Evolutionary conservation across 306 rosid genomes (phyloP).

Genomic region (Trifolium dubium): DNA sequence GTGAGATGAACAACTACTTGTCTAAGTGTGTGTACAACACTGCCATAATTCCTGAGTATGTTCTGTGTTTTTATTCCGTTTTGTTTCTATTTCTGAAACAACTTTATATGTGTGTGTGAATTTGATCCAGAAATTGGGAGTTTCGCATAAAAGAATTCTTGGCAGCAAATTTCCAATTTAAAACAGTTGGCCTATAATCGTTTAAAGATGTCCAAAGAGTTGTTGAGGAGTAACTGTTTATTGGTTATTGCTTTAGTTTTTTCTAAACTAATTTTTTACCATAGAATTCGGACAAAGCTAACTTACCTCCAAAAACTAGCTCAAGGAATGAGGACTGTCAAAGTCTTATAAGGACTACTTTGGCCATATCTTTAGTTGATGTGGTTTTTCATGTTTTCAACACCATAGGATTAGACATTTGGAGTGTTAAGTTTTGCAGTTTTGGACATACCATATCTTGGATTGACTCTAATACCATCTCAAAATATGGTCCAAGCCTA

Average conservation of each 20-base stretch:
- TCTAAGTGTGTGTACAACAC: not conserved
- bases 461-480: not conserved
- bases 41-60: not conserved
- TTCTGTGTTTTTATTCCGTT: not conserved
- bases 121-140: not conserved
- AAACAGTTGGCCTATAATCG: not conserved
- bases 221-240: not conserved
- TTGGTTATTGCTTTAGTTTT: constrained; percentile 1
- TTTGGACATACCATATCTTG: not conserved
- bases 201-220: constrained; percentile 24
- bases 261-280: not conserved
- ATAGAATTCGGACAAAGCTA: not conserved
- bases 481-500: not conserved
- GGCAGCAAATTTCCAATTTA: constrained; percentile 15
- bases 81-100: constrained; percentile 1
- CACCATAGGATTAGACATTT: not conserved
- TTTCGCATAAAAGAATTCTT: not conserved
- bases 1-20: constrained; percentile 9
- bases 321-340: constrained; percentile 5
- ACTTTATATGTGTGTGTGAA: not conserved
- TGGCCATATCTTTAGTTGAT: not conserved
- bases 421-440: constrained; percentile 12
- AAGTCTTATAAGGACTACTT: not conserved
- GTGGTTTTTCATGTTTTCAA: constrained; percentile 3
- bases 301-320: not conserved